Evolutionary conservation across 164 flowering plant genomes (phyloP).

Genomic region (Annona squamosa): DNA sequence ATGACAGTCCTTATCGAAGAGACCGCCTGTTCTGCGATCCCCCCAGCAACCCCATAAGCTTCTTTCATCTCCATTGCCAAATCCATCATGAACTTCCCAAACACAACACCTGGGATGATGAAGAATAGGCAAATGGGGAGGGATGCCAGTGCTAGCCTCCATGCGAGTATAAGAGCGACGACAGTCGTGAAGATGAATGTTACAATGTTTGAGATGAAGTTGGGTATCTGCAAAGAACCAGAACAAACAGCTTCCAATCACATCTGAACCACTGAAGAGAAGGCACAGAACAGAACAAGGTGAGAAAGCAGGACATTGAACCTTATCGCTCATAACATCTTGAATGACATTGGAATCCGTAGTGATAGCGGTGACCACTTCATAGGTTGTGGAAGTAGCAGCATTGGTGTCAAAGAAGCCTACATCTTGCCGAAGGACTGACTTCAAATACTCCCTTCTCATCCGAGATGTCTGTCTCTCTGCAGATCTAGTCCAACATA

Average conservation of each 20-base stretch:
- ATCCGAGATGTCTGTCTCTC: conserved; percentile 54
- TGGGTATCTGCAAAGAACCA: conserved; percentile 36
- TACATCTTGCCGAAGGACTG: conserved; percentile 56
- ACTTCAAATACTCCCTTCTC: conserved; percentile 37
- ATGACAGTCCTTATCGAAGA: conserved; percentile 48
- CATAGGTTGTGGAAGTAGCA: conserved; percentile 39
- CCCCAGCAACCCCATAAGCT: conserved; percentile 47
- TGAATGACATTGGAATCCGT: conserved; percentile 45
- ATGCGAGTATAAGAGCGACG: conserved; percentile 38
- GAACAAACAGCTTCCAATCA: too few species aligned
- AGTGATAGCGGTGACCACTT: conserved; percentile 46
- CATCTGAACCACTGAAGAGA: too few species aligned
- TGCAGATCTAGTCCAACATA: conserved; percentile 62
- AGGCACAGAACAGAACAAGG: too few species aligned
- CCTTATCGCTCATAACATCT: conserved; percentile 59
- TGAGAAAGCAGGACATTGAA: not conserved
- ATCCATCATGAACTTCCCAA: conserved; percentile 24
- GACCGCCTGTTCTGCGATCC: conserved; percentile 46
- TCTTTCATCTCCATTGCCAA: conserved; percentile 23
- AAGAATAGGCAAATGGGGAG: conserved; percentile 30
- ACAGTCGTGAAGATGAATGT: conserved; percentile 29
- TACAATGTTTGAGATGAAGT: conserved; percentile 30
- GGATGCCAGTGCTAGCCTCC: conserved; percentile 47
- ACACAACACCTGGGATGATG: conserved; percentile 26
- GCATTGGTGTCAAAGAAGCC: conserved; percentile 40